Evolutionary conservation across 192 early-diverging fungal species (phyloP), one percentile per base, ranked within the genome.

Genomic region (Allomyces macrogynus): DNA sequence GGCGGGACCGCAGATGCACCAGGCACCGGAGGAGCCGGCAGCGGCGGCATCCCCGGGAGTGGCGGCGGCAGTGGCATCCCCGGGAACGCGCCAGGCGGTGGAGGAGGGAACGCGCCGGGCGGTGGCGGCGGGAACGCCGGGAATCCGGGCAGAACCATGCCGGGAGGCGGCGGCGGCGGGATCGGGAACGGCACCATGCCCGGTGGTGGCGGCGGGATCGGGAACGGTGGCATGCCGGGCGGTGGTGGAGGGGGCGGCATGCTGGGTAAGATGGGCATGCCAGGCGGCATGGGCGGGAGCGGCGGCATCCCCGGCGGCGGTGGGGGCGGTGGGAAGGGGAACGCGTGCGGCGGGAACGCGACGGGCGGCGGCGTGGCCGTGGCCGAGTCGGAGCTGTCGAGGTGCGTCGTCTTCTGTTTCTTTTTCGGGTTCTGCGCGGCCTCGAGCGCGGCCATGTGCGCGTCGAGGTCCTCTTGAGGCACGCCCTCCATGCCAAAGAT

Each of bases 401-500:
- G 16, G 49, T 57, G 49, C 49, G 20, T 57, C 9, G 49, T 57
- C 49, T 20, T 57, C 49, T n/a, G 49, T 2, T 14, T n/a, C 49
- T 57, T 57, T n/a, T 57, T 57, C 16, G 16, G 49, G 12, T 14
- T n/a, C 12, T 14, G 49, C 49, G 12, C 49, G 16, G 16, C 49
- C 16, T 57, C 49, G 49, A 57, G 12, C 16, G 12, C 20, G 64
- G 75, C 67, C 69, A 81, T 80, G 67, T 93, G 86, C 1, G 82
- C 86, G 7, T 77, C 68, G 12, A 85, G 68, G 75, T 97, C 94
- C 43, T 81, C 81, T 27, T 78, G 77, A n/a, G 94, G 94, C 62
- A 97, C 85, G 0, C 92, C 92, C 66, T 86, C 82, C 86, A 92
- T 97, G 24, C 92, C 94, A 72, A 93, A 95, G 61, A 97, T 93